Percentiles rank a stretch among this genome's conserved stretches.
phyloP scores from a whole-genome alignment of 257 asterid genomes.

The Salvia splendens region DNA sequence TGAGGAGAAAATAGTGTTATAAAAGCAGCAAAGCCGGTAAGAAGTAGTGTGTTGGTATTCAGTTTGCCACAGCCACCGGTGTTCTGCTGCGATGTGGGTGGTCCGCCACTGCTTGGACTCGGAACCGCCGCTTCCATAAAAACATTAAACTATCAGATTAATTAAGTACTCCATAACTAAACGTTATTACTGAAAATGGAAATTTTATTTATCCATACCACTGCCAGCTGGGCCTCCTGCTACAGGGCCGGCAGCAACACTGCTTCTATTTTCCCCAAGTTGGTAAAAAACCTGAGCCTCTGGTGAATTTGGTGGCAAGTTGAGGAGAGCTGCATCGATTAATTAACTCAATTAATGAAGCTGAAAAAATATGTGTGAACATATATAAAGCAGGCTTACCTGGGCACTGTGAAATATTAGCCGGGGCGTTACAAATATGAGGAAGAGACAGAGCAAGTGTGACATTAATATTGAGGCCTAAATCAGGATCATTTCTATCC shows the following conservation, averaged over 20 bases:
- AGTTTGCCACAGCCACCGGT: conserved; percentile 15
- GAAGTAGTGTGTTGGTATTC: neutral
- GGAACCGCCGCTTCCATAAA: neutral
- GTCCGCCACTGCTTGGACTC: conserved; percentile 1
- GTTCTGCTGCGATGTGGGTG: neutral
- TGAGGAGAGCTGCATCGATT: conserved; percentile 58
- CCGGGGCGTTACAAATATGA: too few species aligned
- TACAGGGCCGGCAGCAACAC: conserved; percentile 34
- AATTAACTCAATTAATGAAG: neutral
- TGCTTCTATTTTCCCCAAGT: conserved; percentile 36
- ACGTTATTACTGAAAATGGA: neutral
- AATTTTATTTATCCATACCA: conserved; percentile 14
- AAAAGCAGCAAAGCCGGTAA: neutral
- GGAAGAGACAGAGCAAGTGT: too few species aligned
- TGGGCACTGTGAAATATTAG: too few species aligned
- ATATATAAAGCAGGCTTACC: too few species aligned
- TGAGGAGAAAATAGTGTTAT: too few species aligned
- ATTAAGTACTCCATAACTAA: too few species aligned
- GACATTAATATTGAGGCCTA: too few species aligned
- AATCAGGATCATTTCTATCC: too few species aligned
- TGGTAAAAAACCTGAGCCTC: conserved; percentile 77
- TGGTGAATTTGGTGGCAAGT: conserved; percentile 75
- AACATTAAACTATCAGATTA: too few species aligned
- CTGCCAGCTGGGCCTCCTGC: conserved; percentile 36
- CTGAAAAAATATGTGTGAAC: too few species aligned